Evolutionary conservation across 306 rosid genomes (phyloP), one percentile per base, ranked within the genome.

Genomic region (Sindora glabra): DNA sequence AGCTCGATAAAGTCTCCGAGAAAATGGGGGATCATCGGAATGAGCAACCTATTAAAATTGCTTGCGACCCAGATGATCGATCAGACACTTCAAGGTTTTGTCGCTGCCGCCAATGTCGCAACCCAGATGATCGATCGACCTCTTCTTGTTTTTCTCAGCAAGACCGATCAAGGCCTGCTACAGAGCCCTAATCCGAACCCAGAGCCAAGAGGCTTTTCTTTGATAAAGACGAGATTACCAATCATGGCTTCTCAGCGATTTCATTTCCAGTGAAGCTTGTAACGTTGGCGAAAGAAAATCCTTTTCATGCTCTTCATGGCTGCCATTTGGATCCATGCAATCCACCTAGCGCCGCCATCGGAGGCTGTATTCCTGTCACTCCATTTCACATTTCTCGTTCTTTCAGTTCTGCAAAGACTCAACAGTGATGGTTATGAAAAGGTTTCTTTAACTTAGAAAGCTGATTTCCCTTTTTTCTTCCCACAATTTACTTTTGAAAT

Each of bases 241-340:
- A n/a, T 0, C 41, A 21, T 32, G 79, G 79, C n/a, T 74, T 68
- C 63, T 68, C 79, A 18, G 12, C 79, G 53, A 13, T 74, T 21
- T 4, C 67, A 1, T 50, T 74, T 51, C 79, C 79, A 13, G 0
- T 34, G 12, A 30, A 39, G 11, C 27, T 67, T 0, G 34, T 9
- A 4, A 48, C 32, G 24, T 49, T 26, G 23, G 37, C 10, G 10
- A 17, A 6, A 10, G 23, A 1, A 6, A 9, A 13, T 0, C 5
- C 41, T 3, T 1, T 16, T 32, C 69, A 65, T 2, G 75, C 34
- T 36, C 67, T 74, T 6, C 79, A 71, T 6, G 67, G 75, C 1
- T 48, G 67, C 24, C 23, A 30, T 11, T 74, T 75, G 3, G 70
- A 53, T 21, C 57, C 71, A 0, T 32, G 0, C 45, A 38, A 8